A percentile compares a stretch with the other conserved stretches of the same genome.
Evolutionary conservation across 306 rosid genomes (phyloP).

Genomic region (Quercus alba): DNA sequence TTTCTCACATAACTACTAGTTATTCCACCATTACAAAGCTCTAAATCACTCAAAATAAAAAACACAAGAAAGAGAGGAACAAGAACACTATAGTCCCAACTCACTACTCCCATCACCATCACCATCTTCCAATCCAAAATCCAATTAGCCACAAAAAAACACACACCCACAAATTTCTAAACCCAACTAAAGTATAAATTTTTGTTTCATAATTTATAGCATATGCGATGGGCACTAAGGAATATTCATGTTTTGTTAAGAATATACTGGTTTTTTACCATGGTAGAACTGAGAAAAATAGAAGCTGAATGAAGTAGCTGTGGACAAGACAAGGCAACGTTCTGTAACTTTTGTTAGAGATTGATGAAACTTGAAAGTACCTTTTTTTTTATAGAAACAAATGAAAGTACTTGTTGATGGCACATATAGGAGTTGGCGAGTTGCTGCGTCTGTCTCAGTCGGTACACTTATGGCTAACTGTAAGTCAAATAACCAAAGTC

Average conservation of each 20-base stretch:
- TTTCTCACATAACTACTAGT: constrained; percentile 53
- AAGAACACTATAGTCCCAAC: not conserved
- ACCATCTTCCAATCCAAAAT: not conserved
- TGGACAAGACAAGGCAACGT: not conserved
- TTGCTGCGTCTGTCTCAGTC: not conserved
- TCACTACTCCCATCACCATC: constrained; percentile 12
- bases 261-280: not conserved
- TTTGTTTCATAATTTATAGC: not conserved
- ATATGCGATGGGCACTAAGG: not conserved
- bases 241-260: constrained; percentile 8
- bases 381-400: too few species aligned
- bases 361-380: not conserved
- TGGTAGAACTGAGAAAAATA: not conserved
- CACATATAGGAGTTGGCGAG: not conserved
- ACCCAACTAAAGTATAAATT: not conserved
- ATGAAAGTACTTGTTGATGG: too few species aligned
- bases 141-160: not conserved
- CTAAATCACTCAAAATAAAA: constrained; percentile 24
- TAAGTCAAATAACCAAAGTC: not conserved
- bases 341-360: not conserved
- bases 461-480: not conserved
- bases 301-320: not conserved
- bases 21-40: constrained; percentile 45
- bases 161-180: not conserved
- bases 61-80: constrained; percentile 7